Conservation (phyloP, 106 monocot genomes). For the Dendrobium officinale region DNA sequence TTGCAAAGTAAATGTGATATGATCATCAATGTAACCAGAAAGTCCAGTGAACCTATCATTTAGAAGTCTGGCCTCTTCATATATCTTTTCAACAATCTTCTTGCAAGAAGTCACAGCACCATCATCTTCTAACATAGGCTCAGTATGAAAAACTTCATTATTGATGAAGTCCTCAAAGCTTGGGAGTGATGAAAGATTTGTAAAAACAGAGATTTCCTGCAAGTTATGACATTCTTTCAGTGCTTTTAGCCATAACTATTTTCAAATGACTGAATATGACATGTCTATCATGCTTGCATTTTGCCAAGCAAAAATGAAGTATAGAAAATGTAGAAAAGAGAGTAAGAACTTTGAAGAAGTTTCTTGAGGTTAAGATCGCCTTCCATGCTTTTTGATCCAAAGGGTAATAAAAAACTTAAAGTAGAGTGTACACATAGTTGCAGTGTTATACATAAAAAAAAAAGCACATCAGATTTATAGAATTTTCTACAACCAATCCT, state of each 20-base stretch:
- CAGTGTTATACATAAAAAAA: background rate
- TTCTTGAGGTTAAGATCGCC: too few relatives aligned
- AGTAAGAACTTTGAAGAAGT: background rate
- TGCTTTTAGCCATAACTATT: background rate
- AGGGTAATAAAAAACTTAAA: background rate
- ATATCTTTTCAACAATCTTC: slow-evolving; percentile 32
- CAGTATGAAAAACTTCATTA: background rate
- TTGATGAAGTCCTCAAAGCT: slow-evolving; percentile 48
- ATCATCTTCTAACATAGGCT: slow-evolving; percentile 15
- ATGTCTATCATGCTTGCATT: background rate
- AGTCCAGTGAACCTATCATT: slow-evolving; percentile 33
- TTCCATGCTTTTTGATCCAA: background rate
- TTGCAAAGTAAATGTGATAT: slow-evolving; percentile 34
- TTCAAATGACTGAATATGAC: background rate
- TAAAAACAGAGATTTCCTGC: slow-evolving; percentile 35
- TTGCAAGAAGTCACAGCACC: slow-evolving; percentile 26
- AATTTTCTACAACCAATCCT: background rate
- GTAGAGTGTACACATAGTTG: background rate
- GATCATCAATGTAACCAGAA: slow-evolving; percentile 46
- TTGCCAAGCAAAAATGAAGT: background rate
- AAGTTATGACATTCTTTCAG: slow-evolving; percentile 6
- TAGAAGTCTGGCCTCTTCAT: slow-evolving; percentile 25
- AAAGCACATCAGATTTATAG: background rate
- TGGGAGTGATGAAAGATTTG: slow-evolving; percentile 39
- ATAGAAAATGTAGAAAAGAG: background rate